These are phyloP conservation scores for Aspergillus fumigatus DNA, from an alignment of 2,329 filamentous ascomycete genomes.

Conservation along the genomic window DNA sequence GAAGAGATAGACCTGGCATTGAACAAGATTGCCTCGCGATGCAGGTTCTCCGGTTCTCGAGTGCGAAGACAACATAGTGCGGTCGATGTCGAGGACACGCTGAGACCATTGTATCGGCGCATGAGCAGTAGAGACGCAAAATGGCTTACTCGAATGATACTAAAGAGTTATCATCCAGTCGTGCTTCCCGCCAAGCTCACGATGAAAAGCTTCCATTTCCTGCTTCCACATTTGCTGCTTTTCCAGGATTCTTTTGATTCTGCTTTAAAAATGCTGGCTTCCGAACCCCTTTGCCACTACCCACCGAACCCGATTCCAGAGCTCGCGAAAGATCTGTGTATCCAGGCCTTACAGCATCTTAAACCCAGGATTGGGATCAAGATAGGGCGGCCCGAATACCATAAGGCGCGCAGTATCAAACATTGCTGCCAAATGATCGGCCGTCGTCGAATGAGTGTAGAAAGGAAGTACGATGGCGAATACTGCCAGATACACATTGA, in stretches of 20 bases:
- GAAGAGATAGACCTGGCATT: slow-evolving; percentile 69
- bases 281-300: slow-evolving; percentile 31
- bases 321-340: slow-evolving; percentile 24
- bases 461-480: slow-evolving; percentile 82
- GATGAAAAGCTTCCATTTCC: slow-evolving; percentile 60
- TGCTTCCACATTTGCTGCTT: slow-evolving; percentile 64
- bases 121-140: slow-evolving; percentile 69
- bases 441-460: slow-evolving; percentile 62
- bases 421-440: slow-evolving; percentile 65
- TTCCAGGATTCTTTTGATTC: slow-evolving; percentile 65
- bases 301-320: slow-evolving; percentile 33
- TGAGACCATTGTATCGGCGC: slow-evolving; percentile 56
- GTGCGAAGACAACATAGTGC: slow-evolving; percentile 44
- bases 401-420: slow-evolving; percentile 66
- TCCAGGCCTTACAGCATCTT: slow-evolving; percentile 40
- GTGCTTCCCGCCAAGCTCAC: slow-evolving; percentile 55
- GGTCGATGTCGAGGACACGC: slow-evolving; percentile 41
- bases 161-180: slow-evolving; percentile 71
- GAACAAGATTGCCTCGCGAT: slow-evolving; percentile 61
- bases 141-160: slow-evolving; percentile 76
- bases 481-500: slow-evolving; percentile 87
- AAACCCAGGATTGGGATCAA: slow-evolving; percentile 58
- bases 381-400: slow-evolving; percentile 60
- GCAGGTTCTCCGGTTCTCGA: slow-evolving; percentile 64
- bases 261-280: slow-evolving; percentile 53